Evolutionary conservation across 345 rosid species (phyloP).

Genomic region (Citrus glauca): DNA sequence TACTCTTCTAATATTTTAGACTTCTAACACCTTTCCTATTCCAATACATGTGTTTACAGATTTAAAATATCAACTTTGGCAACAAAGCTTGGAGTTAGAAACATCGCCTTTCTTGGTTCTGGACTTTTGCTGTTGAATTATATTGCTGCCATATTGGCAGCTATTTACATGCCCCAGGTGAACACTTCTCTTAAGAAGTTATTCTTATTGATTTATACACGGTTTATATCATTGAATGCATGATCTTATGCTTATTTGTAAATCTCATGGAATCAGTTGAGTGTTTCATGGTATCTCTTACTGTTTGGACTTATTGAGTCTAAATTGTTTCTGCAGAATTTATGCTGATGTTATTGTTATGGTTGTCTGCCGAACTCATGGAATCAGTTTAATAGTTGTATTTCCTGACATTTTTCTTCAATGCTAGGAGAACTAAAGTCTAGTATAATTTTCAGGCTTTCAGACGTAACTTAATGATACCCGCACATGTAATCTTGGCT

Average conservation of each 20-base stretch:
- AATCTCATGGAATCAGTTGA: not conserved
- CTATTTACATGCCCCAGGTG: slow-evolving; percentile 92
- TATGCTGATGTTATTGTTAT: not conserved
- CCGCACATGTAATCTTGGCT: slow-evolving; percentile 66
- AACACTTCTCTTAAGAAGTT: slow-evolving; percentile 16
- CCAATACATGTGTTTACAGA: slow-evolving; percentile 34
- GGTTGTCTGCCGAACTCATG: not conserved
- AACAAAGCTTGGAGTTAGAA: slow-evolving; percentile 92
- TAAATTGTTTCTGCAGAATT: not conserved
- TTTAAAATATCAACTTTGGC: slow-evolving; percentile 90
- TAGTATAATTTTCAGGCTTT: slow-evolving; percentile 57
- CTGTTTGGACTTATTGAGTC: not conserved
- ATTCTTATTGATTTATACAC: slow-evolving; percentile 5
- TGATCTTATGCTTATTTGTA: not conserved
- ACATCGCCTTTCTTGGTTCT: slow-evolving; percentile 84
- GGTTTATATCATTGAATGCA: not conserved
- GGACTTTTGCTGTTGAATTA: slow-evolving; percentile 83
- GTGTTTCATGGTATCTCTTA: not conserved
- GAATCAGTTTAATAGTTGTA: not conserved
- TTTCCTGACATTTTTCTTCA: not conserved
- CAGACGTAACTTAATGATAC: slow-evolving; percentile 71
- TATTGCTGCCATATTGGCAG: slow-evolving; percentile 65
- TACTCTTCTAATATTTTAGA: not conserved
- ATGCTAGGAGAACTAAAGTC: slow-evolving; percentile 8
- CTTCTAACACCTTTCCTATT: not conserved